These are phyloP conservation scores for Termitomyces eurrhizus DNA, from an alignment of 768 basidiomycete genomes.

Conservation along the genomic window DNA sequence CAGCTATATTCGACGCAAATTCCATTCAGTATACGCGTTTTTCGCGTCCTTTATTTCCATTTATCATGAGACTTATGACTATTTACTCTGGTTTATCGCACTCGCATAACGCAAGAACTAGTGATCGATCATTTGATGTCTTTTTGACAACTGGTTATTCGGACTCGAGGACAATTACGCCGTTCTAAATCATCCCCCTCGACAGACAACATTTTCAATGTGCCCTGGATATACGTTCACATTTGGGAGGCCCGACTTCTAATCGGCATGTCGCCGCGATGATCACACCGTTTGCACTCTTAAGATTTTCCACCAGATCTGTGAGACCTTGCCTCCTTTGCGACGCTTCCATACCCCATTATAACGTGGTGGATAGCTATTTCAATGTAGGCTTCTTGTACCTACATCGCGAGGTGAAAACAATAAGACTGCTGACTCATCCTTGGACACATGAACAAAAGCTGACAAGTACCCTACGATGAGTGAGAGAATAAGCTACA, in stretches of 20 bases:
- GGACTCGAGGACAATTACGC: not conserved
- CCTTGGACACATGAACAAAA: conserved; percentile 6
- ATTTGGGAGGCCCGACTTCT: conserved; percentile 9
- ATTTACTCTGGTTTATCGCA: not conserved
- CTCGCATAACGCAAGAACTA: not conserved
- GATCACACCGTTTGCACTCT: not conserved
- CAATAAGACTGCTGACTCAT: conserved; percentile 4
- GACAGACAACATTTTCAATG: not conserved
- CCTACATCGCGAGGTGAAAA: not conserved
- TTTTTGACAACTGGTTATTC: conserved; percentile 10
- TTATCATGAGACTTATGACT: conserved; percentile 2
- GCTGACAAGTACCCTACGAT: not conserved
- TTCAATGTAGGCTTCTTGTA: not conserved
- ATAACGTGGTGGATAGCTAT: not conserved
- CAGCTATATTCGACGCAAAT: not conserved
- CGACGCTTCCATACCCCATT: not conserved
- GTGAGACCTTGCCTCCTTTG: not conserved
- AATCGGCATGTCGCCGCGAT: conserved; percentile 9
- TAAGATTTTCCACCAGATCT: not conserved
- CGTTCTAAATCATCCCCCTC: not conserved
- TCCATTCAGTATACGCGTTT: not conserved
- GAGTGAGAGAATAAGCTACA: conserved; percentile 5
- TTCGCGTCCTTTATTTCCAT: not conserved
- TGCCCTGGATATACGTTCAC: not conserved
- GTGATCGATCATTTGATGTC: conserved; percentile 8